Conservation (phyloP, 306 rosid species). For the Quercus gilva region DNA sequence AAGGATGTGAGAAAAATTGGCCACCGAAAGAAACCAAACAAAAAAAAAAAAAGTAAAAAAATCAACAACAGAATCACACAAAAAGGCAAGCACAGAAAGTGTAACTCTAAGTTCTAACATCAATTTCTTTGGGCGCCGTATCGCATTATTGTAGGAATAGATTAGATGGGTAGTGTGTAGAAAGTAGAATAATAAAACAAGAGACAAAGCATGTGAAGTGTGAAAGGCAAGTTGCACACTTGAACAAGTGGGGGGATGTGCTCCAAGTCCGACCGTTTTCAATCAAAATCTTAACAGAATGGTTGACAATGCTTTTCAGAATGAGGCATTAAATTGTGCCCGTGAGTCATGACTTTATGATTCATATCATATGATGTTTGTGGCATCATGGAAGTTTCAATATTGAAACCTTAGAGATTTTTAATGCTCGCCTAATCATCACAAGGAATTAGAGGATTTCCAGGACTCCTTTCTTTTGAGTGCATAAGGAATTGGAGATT, state of each 20-base stretch:
- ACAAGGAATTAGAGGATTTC: neutral
- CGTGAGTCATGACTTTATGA: too few relatives aligned
- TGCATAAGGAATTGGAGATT: neutral
- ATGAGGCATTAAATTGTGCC: neutral
- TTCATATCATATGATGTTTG: neutral
- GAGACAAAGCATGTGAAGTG: neutral
- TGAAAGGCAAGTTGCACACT: neutral
- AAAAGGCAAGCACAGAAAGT: neutral
- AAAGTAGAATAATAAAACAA: too few relatives aligned
- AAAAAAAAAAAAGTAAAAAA: neutral
- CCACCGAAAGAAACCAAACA: neutral
- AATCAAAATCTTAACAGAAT: neutral
- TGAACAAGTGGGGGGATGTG: neutral
- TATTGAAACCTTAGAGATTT: neutral
- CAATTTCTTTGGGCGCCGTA: neutral
- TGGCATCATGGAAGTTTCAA: neutral
- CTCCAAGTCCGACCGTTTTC: neutral
- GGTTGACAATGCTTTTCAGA: neutral
- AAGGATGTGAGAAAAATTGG: neutral
- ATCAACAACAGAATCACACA: neutral
- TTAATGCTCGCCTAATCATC: neutral
- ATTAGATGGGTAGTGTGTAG: too few relatives aligned
- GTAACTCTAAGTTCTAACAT: neutral
- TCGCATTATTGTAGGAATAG: neutral
- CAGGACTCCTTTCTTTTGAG: neutral